Base-by-base conservation (phyloP, 176 grass and related monocot genomes). In the Triticum urartu region DNA sequence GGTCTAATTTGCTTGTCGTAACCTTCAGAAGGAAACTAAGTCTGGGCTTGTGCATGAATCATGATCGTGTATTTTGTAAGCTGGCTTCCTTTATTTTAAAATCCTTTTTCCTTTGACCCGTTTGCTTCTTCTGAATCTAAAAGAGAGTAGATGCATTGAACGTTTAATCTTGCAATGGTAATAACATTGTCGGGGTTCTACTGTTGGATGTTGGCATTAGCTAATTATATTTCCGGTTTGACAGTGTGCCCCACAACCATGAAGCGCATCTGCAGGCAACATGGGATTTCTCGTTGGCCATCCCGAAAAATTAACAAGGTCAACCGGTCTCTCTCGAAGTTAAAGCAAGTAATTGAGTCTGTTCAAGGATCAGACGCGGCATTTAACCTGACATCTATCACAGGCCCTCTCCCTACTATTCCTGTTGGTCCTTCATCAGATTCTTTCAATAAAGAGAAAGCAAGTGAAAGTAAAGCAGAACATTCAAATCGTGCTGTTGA, bases 231-330 rank as follows among this genome's bases (percentile, higher is more conserved):
- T 85, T 83, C 78, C 67, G 68, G 32, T 81, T 82, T 87, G 32
- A 65, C 90, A 98, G 96, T 98, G 40, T 98, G 96, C 26, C 96
- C 96, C 7, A 98, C 96, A 79, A 98, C 96, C 65, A 98, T 98
- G 96, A 98, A 98, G 64, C 93, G 96, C 83, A 98, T 98, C 72
- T 98, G 96, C 78, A 90, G 96, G 90, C 96, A 98, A 66, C 96
- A 98, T 72, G 96, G 93, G 43, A 98, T 98, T 83, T 92, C 91
- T 75, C 86, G 93, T 18, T 98, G 93, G 96, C 93, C 96, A 39
- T 98, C 96, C 82, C 91, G 93, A 84, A 95, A 95, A 89, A 98
- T 98, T 50, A 98, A 92, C 80, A 98, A 98, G 86, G 96, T 98
- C 81, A 98, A 98, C 78, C 91, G 95, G 80, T 98, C 95, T 60